Percentiles rank a stretch among this genome's conserved stretches.
phyloP scores from a whole-genome alignment of 225 moss, liverwort and hornwort genomes.

The Marchantia polymorpha region DNA sequence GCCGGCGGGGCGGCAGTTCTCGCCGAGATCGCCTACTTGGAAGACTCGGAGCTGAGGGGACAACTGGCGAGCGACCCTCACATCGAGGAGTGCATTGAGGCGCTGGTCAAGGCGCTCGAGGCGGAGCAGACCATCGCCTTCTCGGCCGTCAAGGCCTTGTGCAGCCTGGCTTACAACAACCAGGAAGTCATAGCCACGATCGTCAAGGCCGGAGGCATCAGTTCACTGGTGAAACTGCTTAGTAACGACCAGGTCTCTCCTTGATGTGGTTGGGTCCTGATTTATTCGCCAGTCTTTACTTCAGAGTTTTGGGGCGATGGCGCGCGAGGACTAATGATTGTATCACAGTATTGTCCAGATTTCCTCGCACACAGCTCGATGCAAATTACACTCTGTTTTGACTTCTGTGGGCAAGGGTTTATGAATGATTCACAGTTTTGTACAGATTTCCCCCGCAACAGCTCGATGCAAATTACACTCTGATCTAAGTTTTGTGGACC shows the following conservation, averaged over 20 bases:
- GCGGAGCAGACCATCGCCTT: slow-evolving; percentile 27
- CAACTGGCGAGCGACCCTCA: slow-evolving; percentile 17
- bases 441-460: too few species aligned
- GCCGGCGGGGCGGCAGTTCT: slow-evolving; percentile 39
- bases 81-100: slow-evolving; percentile 22
- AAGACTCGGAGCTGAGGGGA: slow-evolving; percentile 15
- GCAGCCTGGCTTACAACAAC: slow-evolving; percentile 28
- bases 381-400: too few species aligned
- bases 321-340: too few species aligned
- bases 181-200: slow-evolving; percentile 24
- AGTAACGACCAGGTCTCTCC: slow-evolving; percentile 9
- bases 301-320: too few species aligned
- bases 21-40: slow-evolving; percentile 29
- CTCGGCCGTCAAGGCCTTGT: slow-evolving; percentile 33
- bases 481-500: too few species aligned
- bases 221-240: slow-evolving; percentile 19
- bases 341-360: too few species aligned
- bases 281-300: too few species aligned
- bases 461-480: too few species aligned
- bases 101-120: slow-evolving; percentile 25
- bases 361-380: too few species aligned
- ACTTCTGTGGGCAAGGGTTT: too few species aligned
- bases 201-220: slow-evolving; percentile 21
- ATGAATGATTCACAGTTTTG: too few species aligned
- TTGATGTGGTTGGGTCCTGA: background rate